Evolutionary conservation across 306 rosid species (phyloP), one percentile per base, ranked within the genome.

Genomic region (Urtica urens): DNA sequence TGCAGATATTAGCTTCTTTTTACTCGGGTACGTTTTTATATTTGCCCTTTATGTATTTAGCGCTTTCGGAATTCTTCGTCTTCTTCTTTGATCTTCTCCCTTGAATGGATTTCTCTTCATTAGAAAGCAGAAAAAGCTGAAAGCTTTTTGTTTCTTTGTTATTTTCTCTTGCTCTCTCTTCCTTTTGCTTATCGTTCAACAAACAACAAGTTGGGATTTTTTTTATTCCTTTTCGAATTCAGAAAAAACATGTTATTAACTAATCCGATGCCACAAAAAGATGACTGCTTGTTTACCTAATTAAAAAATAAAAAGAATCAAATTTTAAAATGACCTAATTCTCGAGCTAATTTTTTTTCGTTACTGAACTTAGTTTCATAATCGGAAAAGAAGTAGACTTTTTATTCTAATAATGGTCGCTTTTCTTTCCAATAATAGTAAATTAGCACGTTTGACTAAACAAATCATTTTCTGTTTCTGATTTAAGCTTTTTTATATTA

Each of bases 331-430:
- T 4, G 33, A 10, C 33, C 33, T 28, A 28, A 28, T 28, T 28
- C 33, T 10, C 4, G 4, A 4, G 10, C 33, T 4, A 28, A 28
- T 28, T 41, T 12, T 18, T 1, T 49, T 48, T 49, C 37, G 5
- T 40, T 65, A 51, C 23, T 43, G 35, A 51, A 35, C 38, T 20
- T n/a, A 44, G 34, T 44, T 51, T 55, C 60, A 58, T 20, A 44
- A 35, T 22, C 15, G 38, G 64, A 17, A n/a, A 10, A 55, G 25
- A 20, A 21, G 39, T 28, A 4, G n/a, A n/a, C 10, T 28, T 28
- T 28, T 28, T 28, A 43, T 37, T 46, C 20, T 35, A 44, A 29
- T 63, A 51, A 12, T 57, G 23, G 40, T 14, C 40, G 1, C 43
- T 57, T 20, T 19, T 23, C n/a, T 25, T 50, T 39, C 31, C 16